Conservation (phyloP, 345 rosid genomes). For the Citrus hindsii region DNA sequence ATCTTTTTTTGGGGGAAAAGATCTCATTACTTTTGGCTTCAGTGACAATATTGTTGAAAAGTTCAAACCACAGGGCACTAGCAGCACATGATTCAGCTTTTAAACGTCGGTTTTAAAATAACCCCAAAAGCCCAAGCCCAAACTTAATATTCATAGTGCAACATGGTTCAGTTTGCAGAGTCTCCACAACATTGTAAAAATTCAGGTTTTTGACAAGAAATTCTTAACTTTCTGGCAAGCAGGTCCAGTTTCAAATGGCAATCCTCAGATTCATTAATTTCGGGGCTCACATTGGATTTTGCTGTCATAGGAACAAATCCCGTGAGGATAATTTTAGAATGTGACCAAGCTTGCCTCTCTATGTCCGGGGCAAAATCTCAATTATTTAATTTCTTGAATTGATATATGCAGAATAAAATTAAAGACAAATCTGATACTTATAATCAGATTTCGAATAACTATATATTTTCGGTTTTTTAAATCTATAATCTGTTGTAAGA, state of each 20-base stretch:
- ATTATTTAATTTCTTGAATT: too few relatives aligned
- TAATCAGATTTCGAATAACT: too few relatives aligned
- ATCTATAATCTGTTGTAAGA: too few relatives aligned
- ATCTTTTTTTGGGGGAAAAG: too few relatives aligned
- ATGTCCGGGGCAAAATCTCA: not conserved
- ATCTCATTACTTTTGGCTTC: too few relatives aligned
- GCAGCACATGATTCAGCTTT: not conserved
- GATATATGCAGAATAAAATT: too few relatives aligned
- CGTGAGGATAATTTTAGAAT: too few relatives aligned
- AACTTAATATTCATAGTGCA: not conserved
- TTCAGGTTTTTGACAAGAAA: not conserved
- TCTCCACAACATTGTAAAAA: not conserved
- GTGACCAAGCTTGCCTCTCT: not conserved
- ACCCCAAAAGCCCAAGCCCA: not conserved
- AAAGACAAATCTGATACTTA: too few relatives aligned
- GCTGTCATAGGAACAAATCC: conserved; percentile 1
- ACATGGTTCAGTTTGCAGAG: not conserved
- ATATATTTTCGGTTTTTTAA: too few relatives aligned
- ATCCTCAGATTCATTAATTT: conserved; percentile 26
- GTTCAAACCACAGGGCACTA: too few relatives aligned
- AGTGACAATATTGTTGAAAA: too few relatives aligned
- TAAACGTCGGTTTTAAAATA: not conserved
- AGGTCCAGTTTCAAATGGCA: conserved; percentile 27
- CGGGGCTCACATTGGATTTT: conserved; percentile 23
- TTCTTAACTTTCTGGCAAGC: conserved; percentile 35